Base-by-base conservation (phyloP, 805 yeast species). In the Candida morakotiae region DNA sequence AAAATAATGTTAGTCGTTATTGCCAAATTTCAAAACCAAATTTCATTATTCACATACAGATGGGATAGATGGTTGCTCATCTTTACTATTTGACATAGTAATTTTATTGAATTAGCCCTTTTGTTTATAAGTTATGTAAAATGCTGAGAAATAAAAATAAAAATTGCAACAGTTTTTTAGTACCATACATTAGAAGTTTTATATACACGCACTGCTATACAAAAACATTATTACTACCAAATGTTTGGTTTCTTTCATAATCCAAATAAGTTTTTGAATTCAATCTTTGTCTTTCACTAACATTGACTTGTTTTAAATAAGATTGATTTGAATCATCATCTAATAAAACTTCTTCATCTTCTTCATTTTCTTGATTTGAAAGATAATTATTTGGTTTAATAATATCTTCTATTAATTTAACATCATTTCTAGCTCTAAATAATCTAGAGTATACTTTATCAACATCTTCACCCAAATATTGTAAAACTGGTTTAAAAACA, bases 401-500 rank as follows among this genome's bases (percentile, higher is more conserved):
- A 13, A 43, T 34, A 24, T 40, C 39, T 33, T 43, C 47, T 18
- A 40, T 40, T 6, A 38, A 35, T 28, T 34, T 31, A 5, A 11
- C 29, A 9, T 32, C 38, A 11, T 36, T 20, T 7, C 28, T 27
- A 6, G 26, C 9, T 13, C 31, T 33, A 28, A 35, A 24, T 18
- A 36, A 22, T 19, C 24, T 30, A 13, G 31, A 30, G 16, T 38
- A 39, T 4, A 41, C 44, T 10, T 25, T 28, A 8, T 38, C 26
- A 3, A 35, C 13, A 32, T 42, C 38, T 35, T 51, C 47, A 2
- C 49, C 52, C n/a, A 51, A 44, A 28, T 45, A 48, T 13, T 38
- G 25, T 17, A 58, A 42, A 2, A 68, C 71, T 36, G 53, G 52
- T 23, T 50, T 55, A 43, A 68, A 66, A 16, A 68, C 71, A 18